A percentile compares a stretch with the other conserved stretches of the same genome.
Conservation (phyloP, 2,329 filamentous ascomycete species). For the Colletotrichum costaricense region DNA sequence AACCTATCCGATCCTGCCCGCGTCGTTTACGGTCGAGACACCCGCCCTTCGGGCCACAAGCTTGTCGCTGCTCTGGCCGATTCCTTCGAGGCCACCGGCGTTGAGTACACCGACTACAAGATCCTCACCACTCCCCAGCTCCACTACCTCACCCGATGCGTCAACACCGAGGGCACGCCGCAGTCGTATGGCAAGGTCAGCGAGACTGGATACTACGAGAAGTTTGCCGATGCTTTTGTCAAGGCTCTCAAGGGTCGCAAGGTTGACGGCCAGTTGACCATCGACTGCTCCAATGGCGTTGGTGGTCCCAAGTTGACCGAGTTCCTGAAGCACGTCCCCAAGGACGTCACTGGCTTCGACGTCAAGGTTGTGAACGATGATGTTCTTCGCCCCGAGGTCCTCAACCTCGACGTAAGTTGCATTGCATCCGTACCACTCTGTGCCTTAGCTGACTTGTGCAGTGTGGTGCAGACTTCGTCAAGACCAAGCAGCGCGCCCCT, state of each 20-base stretch:
- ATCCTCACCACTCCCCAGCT: constrained; percentile 97
- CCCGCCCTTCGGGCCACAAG: constrained; percentile 88
- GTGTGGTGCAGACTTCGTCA: constrained; percentile 97
- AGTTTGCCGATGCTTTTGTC: constrained; percentile 86
- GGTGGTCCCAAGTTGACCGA: constrained; percentile 91
- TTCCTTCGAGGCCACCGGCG: constrained; percentile 80
- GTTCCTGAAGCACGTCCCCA: constrained; percentile 84
- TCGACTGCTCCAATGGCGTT: constrained; percentile 97
- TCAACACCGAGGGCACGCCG: constrained; percentile 90
- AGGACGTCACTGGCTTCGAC: constrained; percentile 77
- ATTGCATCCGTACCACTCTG: neutral
- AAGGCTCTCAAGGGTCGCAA: constrained; percentile 83
- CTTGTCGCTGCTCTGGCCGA: constrained; percentile 84
- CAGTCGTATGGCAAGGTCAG: constrained; percentile 90
- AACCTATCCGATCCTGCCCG: constrained; percentile 77
- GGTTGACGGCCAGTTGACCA: constrained; percentile 78
- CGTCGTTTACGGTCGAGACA: constrained; percentile 92
- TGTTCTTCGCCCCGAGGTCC: constrained; percentile 85
- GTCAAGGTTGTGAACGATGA: constrained; percentile 94
- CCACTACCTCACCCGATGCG: constrained; percentile 93
- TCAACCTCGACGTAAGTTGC: constrained; percentile 83
- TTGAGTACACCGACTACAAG: constrained; percentile 85
- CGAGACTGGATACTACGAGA: constrained; percentile 94
- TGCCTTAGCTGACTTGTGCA: constrained; percentile 47
- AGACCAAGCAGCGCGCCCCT: constrained; percentile 93